Conservation (phyloP, 352 stramenopile species). For the Phytophthora megakarya region DNA sequence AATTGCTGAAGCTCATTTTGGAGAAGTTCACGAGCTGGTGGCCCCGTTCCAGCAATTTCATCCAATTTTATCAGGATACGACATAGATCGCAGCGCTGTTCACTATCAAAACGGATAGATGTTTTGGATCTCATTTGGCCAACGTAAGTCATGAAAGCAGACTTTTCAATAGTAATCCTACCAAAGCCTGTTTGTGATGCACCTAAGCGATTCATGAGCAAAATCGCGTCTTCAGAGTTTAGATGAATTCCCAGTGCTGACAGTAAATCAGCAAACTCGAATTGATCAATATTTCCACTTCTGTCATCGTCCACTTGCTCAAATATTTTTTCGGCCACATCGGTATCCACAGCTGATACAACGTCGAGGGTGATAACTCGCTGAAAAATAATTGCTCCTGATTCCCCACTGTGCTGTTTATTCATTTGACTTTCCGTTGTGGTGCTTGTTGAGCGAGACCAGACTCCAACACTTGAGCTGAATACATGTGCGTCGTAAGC, state of each 20-base stretch:
- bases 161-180: conserved; percentile 19
- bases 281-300: conserved; percentile 60
- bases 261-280: conserved; percentile 57
- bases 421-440: conserved; percentile 17
- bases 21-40: conserved; percentile 28
- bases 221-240: conserved; percentile 32
- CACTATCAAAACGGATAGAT: not conserved
- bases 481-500: conserved; percentile 44
- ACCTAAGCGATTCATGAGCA: conserved; percentile 61
- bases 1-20: conserved; percentile 50
- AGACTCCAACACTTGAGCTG: conserved; percentile 40
- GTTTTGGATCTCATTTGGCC: conserved; percentile 14
- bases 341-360: conserved; percentile 14
- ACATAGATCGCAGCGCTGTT: not conserved
- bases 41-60: not conserved
- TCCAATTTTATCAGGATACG: conserved; percentile 36
- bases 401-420: conserved; percentile 6
- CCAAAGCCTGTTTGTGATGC: conserved; percentile 4
- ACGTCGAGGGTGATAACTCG: conserved; percentile 46
- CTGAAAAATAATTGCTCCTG: conserved; percentile 48
- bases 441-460: conserved; percentile 45
- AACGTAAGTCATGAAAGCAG: conserved; percentile 29
- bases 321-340: conserved; percentile 47
- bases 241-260: conserved; percentile 51
- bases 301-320: conserved; percentile 54